A percentile compares a stretch with the other conserved stretches of the same genome.
These are phyloP conservation scores for Cucurbita moschata DNA, from an alignment of 306 rosid species.

Conservation along the genomic window DNA sequence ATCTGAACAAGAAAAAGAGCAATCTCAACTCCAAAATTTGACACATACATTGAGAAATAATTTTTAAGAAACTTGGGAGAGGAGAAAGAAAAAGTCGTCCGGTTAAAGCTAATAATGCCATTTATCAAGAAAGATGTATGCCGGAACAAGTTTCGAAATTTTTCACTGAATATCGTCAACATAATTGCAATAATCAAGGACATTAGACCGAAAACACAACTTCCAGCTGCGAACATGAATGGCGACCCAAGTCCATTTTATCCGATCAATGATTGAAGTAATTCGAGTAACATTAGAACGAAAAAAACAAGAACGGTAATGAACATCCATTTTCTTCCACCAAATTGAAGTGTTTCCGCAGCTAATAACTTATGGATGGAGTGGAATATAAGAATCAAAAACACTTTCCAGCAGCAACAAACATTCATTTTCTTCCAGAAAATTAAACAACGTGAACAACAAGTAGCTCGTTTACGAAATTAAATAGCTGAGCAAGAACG, in stretches of 20 bases:
- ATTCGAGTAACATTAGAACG: neutral
- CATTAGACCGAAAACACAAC: neutral
- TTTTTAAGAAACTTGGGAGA: neutral
- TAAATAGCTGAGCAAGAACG: neutral
- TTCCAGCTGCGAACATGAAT: neutral
- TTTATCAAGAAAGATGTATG: neutral
- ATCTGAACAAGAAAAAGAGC: conserved; percentile 31
- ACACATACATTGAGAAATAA: neutral
- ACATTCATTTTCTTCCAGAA: neutral
- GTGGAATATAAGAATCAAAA: neutral
- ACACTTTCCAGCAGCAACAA: neutral
- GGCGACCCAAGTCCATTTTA: neutral
- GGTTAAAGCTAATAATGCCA: neutral
- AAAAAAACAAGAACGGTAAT: neutral
- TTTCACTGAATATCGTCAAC: neutral
- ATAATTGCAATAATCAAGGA: neutral
- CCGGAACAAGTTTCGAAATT: neutral
- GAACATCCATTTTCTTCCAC: neutral
- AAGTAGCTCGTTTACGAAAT: neutral
- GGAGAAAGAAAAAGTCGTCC: neutral
- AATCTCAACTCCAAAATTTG: conserved; percentile 13
- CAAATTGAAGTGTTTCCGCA: neutral
- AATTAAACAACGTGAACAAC: neutral
- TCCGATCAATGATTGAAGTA: neutral
- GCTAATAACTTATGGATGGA: neutral